These are phyloP conservation scores for Fusarium nematophilum DNA, from an alignment of 2,329 filamentous ascomycete genomes.

Conservation along the genomic window DNA sequence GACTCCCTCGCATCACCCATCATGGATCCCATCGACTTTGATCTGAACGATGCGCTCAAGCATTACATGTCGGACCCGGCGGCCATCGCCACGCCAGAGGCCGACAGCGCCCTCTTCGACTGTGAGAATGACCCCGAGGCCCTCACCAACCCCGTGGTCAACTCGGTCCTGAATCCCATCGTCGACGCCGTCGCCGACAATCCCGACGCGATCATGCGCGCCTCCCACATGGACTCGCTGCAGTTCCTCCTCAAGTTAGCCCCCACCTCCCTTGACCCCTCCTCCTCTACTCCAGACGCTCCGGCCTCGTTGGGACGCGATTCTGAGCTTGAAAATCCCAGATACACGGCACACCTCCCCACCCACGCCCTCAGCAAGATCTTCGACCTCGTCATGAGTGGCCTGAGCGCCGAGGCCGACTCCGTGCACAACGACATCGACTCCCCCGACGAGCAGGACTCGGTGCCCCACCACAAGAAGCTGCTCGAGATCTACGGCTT, in stretches of 20 bases:
- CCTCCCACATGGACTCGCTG: slow-evolving; percentile 87
- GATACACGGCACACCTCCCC: slow-evolving; percentile 83
- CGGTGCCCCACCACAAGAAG: slow-evolving; percentile 86
- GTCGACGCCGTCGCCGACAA: slow-evolving; percentile 92
- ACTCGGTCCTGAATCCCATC: slow-evolving; percentile 88
- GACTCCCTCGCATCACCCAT: slow-evolving; percentile 43
- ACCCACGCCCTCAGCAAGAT: slow-evolving; percentile 89
- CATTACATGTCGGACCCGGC: slow-evolving; percentile 94
- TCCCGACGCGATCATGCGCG: slow-evolving; percentile 85
- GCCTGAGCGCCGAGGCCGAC: slow-evolving; percentile 86
- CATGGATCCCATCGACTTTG: slow-evolving; percentile 86
- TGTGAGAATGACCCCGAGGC: slow-evolving; percentile 93
- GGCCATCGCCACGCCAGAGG: slow-evolving; percentile 85
- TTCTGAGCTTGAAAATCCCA: slow-evolving; percentile 68
- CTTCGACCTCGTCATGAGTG: slow-evolving; percentile 89
- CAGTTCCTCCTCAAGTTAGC: slow-evolving; percentile 97
- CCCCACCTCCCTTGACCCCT: slow-evolving; percentile 59
- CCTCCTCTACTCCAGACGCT: slow-evolving; percentile 30
- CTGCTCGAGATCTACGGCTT: slow-evolving; percentile 95
- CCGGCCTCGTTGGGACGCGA: slow-evolving; percentile 39
- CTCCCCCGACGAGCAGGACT: slow-evolving; percentile 86
- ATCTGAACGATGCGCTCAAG: slow-evolving; percentile 97
- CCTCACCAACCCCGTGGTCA: slow-evolving; percentile 81
- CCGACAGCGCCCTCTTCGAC: slow-evolving; percentile 83
- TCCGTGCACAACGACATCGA: slow-evolving; percentile 87